Percentiles rank a stretch among this genome's conserved stretches.
phyloP scores from a whole-genome alignment of 2,329 filamentous ascomycete genomes.

The Leptodontidium sp. region DNA sequence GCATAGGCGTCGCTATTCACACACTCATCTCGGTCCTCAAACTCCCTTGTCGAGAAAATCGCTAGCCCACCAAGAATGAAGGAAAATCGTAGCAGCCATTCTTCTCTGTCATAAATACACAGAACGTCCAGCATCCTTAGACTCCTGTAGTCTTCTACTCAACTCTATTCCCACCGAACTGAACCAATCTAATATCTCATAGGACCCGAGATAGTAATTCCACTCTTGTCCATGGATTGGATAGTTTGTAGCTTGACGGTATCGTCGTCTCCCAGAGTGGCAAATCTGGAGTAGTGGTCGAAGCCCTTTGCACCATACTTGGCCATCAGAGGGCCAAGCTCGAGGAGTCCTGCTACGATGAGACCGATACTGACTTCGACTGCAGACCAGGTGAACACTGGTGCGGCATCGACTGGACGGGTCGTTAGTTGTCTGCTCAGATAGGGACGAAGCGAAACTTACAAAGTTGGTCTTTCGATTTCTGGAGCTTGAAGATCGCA shows the following conservation, averaged over 20 bases:
- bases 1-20: neutral
- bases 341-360: slow-evolving; percentile 35
- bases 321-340: slow-evolving; percentile 35
- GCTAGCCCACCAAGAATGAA: neutral
- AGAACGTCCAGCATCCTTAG: slow-evolving; percentile 20
- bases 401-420: slow-evolving; percentile 33
- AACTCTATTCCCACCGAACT: neutral
- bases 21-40: neutral
- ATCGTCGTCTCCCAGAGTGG: slow-evolving; percentile 19
- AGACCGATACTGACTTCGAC: slow-evolving; percentile 40
- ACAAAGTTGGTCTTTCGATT: slow-evolving; percentile 35
- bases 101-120: slow-evolving; percentile 4
- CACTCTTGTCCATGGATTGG: slow-evolving; percentile 15
- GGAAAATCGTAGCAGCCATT: neutral
- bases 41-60: neutral
- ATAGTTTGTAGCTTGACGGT: slow-evolving; percentile 20
- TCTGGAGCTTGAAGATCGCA: slow-evolving; percentile 34
- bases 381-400: slow-evolving; percentile 39
- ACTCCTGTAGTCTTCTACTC: neutral
- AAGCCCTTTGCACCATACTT: slow-evolving; percentile 32
- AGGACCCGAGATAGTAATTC: slow-evolving; percentile 6
- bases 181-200: slow-evolving; percentile 3
- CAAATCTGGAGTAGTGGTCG: slow-evolving; percentile 25
- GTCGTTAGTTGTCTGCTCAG: slow-evolving; percentile 14
- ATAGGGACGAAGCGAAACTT: slow-evolving; percentile 13